A percentile compares a stretch with the other conserved stretches of the same genome.
These are phyloP conservation scores for Cutaneotrichosporon cavernicola DNA, from an alignment of 1,284 basidiomycete genomes.

Conservation along the genomic window DNA sequence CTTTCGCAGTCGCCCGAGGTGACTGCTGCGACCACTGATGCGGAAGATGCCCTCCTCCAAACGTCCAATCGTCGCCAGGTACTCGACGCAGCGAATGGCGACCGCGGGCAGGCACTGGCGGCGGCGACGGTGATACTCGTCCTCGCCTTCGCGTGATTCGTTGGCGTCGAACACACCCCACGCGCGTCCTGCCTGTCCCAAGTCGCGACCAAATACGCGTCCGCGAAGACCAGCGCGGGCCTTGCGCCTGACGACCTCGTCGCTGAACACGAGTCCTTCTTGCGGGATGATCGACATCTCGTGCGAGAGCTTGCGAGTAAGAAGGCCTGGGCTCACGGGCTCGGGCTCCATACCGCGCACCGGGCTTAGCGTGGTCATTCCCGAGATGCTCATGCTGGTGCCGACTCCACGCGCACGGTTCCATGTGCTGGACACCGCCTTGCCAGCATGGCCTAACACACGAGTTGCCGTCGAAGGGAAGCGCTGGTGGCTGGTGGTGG, in stretches of 20 bases:
- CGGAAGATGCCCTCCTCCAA: conserved; percentile 55
- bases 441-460: conserved; percentile 44
- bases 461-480: conserved; percentile 40
- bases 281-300: conserved; percentile 20
- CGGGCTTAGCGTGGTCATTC: conserved; percentile 12
- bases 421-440: conserved; percentile 48
- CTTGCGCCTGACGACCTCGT: conserved; percentile 31
- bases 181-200: conserved; percentile 37
- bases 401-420: conserved; percentile 43
- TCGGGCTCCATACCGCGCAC: conserved; percentile 14
- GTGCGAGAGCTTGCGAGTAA: conserved; percentile 27
- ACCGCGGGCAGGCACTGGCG: conserved; percentile 49
- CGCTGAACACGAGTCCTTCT: conserved; percentile 15
- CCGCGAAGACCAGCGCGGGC: conserved; percentile 24
- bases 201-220: conserved; percentile 43
- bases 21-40: conserved; percentile 56
- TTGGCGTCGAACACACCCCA: conserved; percentile 36
- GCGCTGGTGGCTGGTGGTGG: conserved; percentile 26
- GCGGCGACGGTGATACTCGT: conserved; percentile 33
- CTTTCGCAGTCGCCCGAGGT: conserved; percentile 67
- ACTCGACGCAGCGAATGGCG: conserved; percentile 49
- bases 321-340: conserved; percentile 18
- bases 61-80: conserved; percentile 52
- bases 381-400: conserved; percentile 42
- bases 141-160: conserved; percentile 24